Base-by-base conservation (phyloP, 768 basidiomycete genomes). In the Chiua virens region DNA sequence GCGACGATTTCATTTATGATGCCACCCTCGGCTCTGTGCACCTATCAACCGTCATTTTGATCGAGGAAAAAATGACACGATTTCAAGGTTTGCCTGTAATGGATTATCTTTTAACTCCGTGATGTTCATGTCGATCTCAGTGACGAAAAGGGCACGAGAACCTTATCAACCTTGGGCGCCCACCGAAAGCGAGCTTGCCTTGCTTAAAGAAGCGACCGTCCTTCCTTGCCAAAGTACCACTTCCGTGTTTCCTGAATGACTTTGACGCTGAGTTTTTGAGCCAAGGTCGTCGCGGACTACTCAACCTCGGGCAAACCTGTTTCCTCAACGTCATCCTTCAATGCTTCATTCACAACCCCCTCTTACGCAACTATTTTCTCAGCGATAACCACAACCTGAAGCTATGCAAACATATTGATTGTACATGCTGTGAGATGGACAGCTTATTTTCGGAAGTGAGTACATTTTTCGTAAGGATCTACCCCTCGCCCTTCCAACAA, bases 351-450 rank as follows among this genome's bases (percentile, higher is more conserved):
- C 88, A 92, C 69, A 98, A 97, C 59, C 95, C 96, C 0, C 75
- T 96, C 5, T 73, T 98, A 5, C 82, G 92, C 30, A 88, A 91
- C 59, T 91, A 89, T 66, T 98, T 93, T 62, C 82, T 98, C 22
- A 81, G 87, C 50, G 96, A 98, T 68, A 89, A 85, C 65, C 96
- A 98, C 65, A 92, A 94, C 62, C 76, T 70, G 59, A 76, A 71
- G 53, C 70, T 82, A 41, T 93, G 92, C 67, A 87, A 83, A 61
- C 66, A 71, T 25, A 79, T 80, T 21, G 82, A 83, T 41, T 97
- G 94, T 67, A 89, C 86, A 41, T 92, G 86, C 54, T 98, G 94
- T 64, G 94, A 96, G 67, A 90, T 98, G 88, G 94, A 98, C 69
- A 85, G 80, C 53, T 73, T 93, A 8, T 89, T 90, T 64, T 69